Base-by-base conservation (phyloP, 1,284 basidiomycete genomes). In the Gymnopus androsaceus region DNA sequence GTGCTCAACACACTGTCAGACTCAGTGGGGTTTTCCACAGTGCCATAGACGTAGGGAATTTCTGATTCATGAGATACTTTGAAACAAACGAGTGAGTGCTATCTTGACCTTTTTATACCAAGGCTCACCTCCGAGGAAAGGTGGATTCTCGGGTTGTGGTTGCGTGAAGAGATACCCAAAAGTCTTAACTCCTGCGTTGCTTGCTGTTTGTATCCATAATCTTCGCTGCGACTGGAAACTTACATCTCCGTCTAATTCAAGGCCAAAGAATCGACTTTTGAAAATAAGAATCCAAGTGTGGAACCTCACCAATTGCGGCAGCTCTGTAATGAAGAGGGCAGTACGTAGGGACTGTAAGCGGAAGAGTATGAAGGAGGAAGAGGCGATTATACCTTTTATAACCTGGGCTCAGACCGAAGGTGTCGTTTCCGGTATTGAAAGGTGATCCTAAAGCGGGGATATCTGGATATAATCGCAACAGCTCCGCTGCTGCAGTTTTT, bases 121-220 rank as follows among this genome's bases (percentile, higher is more conserved):
- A 28, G 28, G 19, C 64, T 50, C 34, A 74, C 74, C 71, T 67
- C 78, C 78, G 19, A 66, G 38, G 17, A 61, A 62, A 2, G 54
- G 40, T 5, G 68, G 58, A 17, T 49, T 49, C 2, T 34, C 52
- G 4, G 60, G 67, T 45, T 75, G 71, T 4, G 74, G 75, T 46
- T 81, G 73, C 2, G 77, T 76, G 64, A 82, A 82, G 4, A 79
- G 66, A 59, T 82, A 83, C 1, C 72, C 77, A 46, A 70, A 82
- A 0, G 70, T 73, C 55, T 73, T 74, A 2, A 80, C 75, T 1
- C 76, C 74, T 4, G 65, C 66, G 2, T 67, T 64, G 15, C 68
- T 66, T 1, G 72, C 71, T 3, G 73, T 68, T 55, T 75, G 73
- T 14, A 69, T 72, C 71, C 73, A 78, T 31, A 69, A 63, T 17